Base-by-base conservation (phyloP, 805 yeast species). In the Kuraishia hungarica region DNA sequence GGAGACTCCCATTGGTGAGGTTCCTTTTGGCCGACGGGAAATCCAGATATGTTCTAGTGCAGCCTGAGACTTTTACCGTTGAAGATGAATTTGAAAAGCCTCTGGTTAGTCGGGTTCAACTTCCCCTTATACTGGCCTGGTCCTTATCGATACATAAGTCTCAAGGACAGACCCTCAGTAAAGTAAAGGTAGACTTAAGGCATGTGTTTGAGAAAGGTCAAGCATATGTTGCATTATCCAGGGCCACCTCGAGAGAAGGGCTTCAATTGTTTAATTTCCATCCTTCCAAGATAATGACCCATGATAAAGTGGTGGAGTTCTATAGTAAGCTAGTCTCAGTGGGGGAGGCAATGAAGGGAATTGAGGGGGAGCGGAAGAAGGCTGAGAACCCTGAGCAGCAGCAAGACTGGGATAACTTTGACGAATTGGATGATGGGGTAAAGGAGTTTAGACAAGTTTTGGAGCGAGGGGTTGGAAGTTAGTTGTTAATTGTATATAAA, bases 131-230 rank as follows among this genome's bases (percentile, higher is more conserved):
- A 55, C 69, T 88, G 43, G 83, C 94, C 23, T 88, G 94, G 94
- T 91, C 96, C 0, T 67, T 88, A 60, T 88, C 94, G 0, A 88
- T 88, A 53, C 96, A 88, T 64, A 88, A 88, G 65, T 82, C 94
- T 0, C 96, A 88, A 66, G 96, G 96, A 2, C 96, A 88, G 70
- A 87, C 96, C 0, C 76, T 88, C 50, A 83, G 80, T 48, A 68
- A 89, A 58, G 83, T 88, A 2, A 81, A 80, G 58, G 89, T 88
- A 13, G 92, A 88, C 62, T 67, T 88, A 51, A 73, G 78, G 24
- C 79, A 75, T 59, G 79, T 82, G 24, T 88, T 88, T 61, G 96
- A 88, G 66, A 86, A 82, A 54, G 96, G 96, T 21, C 96, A 88
- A 62, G 90, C 86, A 2, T 88, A 88, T 62, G 94, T 88, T 39